phyloP scores from a whole-genome alignment of 192 early-diverging fungal species.

The Obelidium mucronatum region DNA sequence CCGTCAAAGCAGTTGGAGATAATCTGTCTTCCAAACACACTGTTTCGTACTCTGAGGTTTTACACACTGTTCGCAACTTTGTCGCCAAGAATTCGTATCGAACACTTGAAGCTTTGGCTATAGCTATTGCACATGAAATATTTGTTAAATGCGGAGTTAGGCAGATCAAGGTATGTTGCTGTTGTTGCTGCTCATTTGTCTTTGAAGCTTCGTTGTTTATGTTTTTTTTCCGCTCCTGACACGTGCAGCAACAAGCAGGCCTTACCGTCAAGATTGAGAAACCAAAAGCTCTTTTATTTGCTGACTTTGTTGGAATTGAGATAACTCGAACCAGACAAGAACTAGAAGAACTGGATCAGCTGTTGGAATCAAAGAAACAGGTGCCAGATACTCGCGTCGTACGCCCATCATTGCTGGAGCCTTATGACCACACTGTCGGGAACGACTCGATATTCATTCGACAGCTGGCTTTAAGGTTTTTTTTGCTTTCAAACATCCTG shows the following conservation, averaged over 20 bases:
- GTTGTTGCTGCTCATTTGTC: constrained; percentile 27
- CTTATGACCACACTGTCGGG: constrained; percentile 41
- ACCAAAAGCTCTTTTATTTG: constrained; percentile 89
- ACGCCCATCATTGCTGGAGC: neutral
- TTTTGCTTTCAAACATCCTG: no score
- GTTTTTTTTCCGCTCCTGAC: neutral
- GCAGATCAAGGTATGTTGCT: constrained; percentile 31
- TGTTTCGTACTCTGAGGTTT: constrained; percentile 84
- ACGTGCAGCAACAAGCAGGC: constrained; percentile 38
- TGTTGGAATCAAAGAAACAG: neutral
- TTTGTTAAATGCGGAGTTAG: constrained; percentile 79
- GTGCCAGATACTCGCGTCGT: neutral
- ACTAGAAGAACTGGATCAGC: constrained; percentile 42
- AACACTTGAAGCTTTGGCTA: constrained; percentile 93
- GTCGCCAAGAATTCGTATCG: constrained; percentile 75
- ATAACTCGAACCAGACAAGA: constrained; percentile 79
- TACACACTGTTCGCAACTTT: constrained; percentile 77
- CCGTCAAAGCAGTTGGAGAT: constrained; percentile 80
- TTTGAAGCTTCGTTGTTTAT: neutral
- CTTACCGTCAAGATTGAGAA: constrained; percentile 83
- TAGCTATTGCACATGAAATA: constrained; percentile 79
- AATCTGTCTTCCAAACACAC: constrained; percentile 69
- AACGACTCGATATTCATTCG: constrained; percentile 89
- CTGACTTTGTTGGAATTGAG: constrained; percentile 85
- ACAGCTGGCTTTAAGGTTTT: constrained; percentile 57